These are phyloP conservation scores for Nakataea oryzae DNA, from an alignment of 2,329 filamentous ascomycete genomes.

Conservation along the genomic window DNA sequence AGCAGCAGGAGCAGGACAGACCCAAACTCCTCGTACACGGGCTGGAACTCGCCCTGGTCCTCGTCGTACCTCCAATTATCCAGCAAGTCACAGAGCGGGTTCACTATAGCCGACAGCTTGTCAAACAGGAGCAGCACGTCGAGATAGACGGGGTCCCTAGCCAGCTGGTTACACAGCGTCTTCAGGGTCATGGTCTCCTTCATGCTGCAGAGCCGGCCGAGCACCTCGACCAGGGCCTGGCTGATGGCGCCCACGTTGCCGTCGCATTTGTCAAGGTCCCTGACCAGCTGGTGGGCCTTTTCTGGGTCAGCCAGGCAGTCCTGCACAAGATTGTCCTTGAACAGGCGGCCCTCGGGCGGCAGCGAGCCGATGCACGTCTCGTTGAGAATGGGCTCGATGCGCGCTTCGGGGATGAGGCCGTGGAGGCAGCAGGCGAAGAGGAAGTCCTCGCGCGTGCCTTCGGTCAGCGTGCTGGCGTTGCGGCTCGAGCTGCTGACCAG, in stretches of 20 bases:
- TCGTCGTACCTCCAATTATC: slow-evolving; percentile 76
- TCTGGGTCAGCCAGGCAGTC: slow-evolving; percentile 71
- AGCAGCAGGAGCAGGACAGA: slow-evolving; percentile 64
- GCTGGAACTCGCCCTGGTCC: slow-evolving; percentile 75
- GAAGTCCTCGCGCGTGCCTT: slow-evolving; percentile 60
- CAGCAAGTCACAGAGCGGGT: slow-evolving; percentile 63
- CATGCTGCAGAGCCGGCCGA: slow-evolving; percentile 56
- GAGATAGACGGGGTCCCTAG: slow-evolving; percentile 58
- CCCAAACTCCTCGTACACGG: slow-evolving; percentile 78
- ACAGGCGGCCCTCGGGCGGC: slow-evolving; percentile 62
- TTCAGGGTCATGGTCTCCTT: slow-evolving; percentile 78
- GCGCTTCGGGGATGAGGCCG: slow-evolving; percentile 66
- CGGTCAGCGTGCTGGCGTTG: slow-evolving; percentile 44
- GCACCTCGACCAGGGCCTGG: slow-evolving; percentile 63
- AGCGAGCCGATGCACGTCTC: slow-evolving; percentile 75
- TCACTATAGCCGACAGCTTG: slow-evolving; percentile 57
- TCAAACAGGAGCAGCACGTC: slow-evolving; percentile 71
- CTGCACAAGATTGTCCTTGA: slow-evolving; percentile 66
- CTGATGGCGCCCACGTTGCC: slow-evolving; percentile 84
- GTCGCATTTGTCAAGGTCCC: slow-evolving; percentile 79
- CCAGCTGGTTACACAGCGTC: slow-evolving; percentile 61
- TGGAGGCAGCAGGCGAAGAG: slow-evolving; percentile 86
- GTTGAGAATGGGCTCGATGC: slow-evolving; percentile 70
- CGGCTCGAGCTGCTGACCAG: slow-evolving; percentile 45
- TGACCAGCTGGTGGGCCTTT: slow-evolving; percentile 63